Evolutionary conservation across 208 protist genomes (phyloP), one percentile per base, ranked within the genome.

Genomic region (Wallacemonas collosoma): DNA sequence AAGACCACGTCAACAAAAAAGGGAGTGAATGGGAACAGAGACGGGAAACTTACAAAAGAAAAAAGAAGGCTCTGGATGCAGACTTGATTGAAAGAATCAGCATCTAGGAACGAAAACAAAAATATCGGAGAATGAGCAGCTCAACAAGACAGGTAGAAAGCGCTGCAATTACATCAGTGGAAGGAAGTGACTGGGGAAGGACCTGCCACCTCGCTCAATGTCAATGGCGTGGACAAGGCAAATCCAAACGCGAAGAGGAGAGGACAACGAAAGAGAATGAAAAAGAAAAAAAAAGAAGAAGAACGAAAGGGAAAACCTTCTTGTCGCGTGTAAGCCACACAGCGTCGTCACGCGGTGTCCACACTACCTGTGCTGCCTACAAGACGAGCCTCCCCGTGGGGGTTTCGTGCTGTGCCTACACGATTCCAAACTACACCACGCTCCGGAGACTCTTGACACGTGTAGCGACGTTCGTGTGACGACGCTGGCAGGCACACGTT

Each of bases 261-360:
- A 50, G 45, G 1, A 50, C 45, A 50, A 50, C 7, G 54, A 15
- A 54, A 68, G 43, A 43, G 35, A 17, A 71, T n/a, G 17, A 44
- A 39, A 71, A 71, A 39, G 35, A 7, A 63, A 38, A 58, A 71
- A 71, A 56, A 48, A 38, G 58, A 1, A 71, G 53, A 9, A 53
- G 41, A 60, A n/a, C 26, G 26, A 0, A 26, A 26, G 26, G 26
- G 26, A 26, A 26, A 26, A 26, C 26, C 26, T 26, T 26, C 26
- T 26, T 26, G 26, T 0, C 26, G 26, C 26, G 26, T 26, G 26
- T 26, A 26, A 26, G 26, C 26, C 26, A 26, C 26, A 0, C 26
- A 26, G 26, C 26, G 26, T 26, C 26, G 26, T 26, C 26, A 26
- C 26, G 26, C 26, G 26, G 26, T 0, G 26, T 26, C 0, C 26